These are phyloP conservation scores for Penicillium sp. DNA, from an alignment of 2,329 filamentous ascomycete species.

Conservation along the genomic window DNA sequence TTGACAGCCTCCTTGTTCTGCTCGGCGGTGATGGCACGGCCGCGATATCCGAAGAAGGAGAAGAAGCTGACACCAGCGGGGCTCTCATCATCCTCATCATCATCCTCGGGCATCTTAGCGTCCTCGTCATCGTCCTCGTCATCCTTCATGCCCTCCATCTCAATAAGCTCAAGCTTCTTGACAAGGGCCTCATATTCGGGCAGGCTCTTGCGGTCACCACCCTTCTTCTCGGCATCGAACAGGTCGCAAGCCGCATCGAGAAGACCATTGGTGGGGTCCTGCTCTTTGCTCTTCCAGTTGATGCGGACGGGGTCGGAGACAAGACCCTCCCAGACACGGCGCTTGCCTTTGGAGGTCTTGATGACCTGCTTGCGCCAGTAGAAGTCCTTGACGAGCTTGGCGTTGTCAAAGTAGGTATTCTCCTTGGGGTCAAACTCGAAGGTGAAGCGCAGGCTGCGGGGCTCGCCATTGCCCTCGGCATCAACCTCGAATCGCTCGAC, in stretches of 20 bases:
- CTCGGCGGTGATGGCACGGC: conserved; percentile 69
- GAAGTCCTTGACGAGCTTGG: conserved; percentile 85
- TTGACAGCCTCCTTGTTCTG: conserved; percentile 67
- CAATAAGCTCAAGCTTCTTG: conserved; percentile 44
- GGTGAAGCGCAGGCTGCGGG: conserved; percentile 74
- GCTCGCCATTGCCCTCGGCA: conserved; percentile 66
- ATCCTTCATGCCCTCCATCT: conserved; percentile 39
- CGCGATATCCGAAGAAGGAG: conserved; percentile 81
- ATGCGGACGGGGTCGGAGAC: conserved; percentile 89
- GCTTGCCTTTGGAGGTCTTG: conserved; percentile 46
- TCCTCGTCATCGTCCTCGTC: conserved; percentile 34
- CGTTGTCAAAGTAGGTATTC: conserved; percentile 82
- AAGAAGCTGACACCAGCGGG: conserved; percentile 79
- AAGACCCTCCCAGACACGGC: conserved; percentile 71
- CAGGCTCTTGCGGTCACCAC: conserved; percentile 54
- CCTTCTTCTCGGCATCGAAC: conserved; percentile 63
- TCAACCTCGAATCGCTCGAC: conserved; percentile 80
- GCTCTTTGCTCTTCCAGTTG: conserved; percentile 77
- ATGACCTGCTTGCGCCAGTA: conserved; percentile 70
- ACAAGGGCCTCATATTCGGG: conserved; percentile 58
- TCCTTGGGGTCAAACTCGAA: conserved; percentile 70
- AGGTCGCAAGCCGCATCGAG: conserved; percentile 73
- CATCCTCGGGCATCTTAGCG: conserved; percentile 36
- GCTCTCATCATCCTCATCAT: conserved; percentile 49
- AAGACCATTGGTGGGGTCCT: conserved; percentile 81